These are phyloP conservation scores for Diversispora epigaea DNA, from an alignment of 192 early-diverging fungal species.

Conservation along the genomic window DNA sequence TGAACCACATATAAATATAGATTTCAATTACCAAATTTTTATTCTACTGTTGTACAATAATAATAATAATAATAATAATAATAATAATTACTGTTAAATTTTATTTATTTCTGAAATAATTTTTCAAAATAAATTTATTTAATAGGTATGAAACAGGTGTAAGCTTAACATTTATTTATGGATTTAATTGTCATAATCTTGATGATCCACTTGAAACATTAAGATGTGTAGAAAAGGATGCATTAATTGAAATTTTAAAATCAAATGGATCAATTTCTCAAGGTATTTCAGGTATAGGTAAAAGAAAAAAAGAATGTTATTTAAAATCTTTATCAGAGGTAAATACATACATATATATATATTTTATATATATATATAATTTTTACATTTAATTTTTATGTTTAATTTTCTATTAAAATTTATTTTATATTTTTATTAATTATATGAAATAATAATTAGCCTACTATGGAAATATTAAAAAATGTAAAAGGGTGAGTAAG, in stretches of 20 bases:
- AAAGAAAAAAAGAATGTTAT: conserved; percentile 24
- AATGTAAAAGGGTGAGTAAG: conserved; percentile 14
- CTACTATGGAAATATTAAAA: background rate
- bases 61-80: no score
- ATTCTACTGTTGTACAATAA: no score
- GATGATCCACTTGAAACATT: conserved; percentile 17
- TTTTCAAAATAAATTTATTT: background rate
- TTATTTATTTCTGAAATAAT: background rate
- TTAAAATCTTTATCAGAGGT: conserved; percentile 12
- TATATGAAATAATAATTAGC: background rate
- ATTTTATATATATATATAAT: no score
- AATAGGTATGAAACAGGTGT: conserved; percentile 22
- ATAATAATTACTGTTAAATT: background rate
- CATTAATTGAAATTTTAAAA: conserved; percentile 7
- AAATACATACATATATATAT: no score
- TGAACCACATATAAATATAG: no score
- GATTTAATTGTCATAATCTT: conserved; percentile 19
- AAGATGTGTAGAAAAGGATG: conserved; percentile 13
- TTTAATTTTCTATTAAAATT: background rate
- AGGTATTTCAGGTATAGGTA: conserved; percentile 12
- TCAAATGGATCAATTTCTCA: conserved; percentile 8
- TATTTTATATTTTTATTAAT: background rate
- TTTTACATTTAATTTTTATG: background rate
- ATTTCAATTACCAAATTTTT: no score
- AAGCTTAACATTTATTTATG: conserved; percentile 24